Evolutionary conservation across 2,329 filamentous ascomycete genomes (phyloP).

Genomic region (Xylariaceae sp.): DNA sequence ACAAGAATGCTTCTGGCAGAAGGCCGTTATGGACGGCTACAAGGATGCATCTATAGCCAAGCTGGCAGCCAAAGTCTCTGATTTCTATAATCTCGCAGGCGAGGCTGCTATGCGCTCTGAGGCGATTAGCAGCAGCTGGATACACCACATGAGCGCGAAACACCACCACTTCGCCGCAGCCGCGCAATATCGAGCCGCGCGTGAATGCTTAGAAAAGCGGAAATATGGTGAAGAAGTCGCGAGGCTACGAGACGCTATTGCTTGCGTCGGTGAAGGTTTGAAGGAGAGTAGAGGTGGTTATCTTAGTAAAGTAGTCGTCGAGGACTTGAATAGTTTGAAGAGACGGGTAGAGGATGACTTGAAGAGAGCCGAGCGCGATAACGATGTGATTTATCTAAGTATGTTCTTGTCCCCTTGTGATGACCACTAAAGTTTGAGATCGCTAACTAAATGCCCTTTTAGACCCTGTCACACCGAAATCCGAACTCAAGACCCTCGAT

Average conservation of each 20-base stretch:
- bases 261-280: slow-evolving; percentile 83
- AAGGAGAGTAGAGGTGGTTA: slow-evolving; percentile 78
- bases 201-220: slow-evolving; percentile 89
- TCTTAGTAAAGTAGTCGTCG: slow-evolving; percentile 80
- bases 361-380: slow-evolving; percentile 93
- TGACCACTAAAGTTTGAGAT: background rate
- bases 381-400: slow-evolving; percentile 92
- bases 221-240: slow-evolving; percentile 97
- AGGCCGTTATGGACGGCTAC: slow-evolving; percentile 90
- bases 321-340: slow-evolving; percentile 84
- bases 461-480: slow-evolving; percentile 83
- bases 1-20: slow-evolving; percentile 98
- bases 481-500: slow-evolving; percentile 84
- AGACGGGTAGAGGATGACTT: slow-evolving; percentile 83
- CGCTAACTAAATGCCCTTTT: slow-evolving; percentile 41
- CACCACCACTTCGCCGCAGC: slow-evolving; percentile 97
- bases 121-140: slow-evolving; percentile 91
- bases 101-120: slow-evolving; percentile 90
- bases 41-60: slow-evolving; percentile 94
- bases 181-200: slow-evolving; percentile 89
- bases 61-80: slow-evolving; percentile 85
- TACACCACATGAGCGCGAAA: slow-evolving; percentile 96
- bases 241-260: slow-evolving; percentile 79
- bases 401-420: slow-evolving; percentile 41
- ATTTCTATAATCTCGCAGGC: slow-evolving; percentile 84